Evolutionary conservation across 495 filamentous ascomycete species (phyloP), one percentile per base, ranked within the genome.

Genomic region (Aspergillus carlsbadensis): DNA sequence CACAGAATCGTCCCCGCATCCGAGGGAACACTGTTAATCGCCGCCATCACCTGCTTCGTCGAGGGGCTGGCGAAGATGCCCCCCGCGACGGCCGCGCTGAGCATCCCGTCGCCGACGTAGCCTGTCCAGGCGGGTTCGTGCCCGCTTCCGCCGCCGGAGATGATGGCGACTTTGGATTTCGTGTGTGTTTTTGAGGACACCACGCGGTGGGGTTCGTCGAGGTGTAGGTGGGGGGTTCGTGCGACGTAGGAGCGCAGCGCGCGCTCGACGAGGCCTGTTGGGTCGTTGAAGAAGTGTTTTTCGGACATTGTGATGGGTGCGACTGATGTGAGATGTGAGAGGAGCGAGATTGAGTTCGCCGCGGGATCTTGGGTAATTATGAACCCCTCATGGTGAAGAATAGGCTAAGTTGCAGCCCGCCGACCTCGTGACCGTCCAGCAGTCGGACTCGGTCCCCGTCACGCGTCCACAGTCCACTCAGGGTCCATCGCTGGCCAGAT

Each of bases 11-110:
- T 18, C 3, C 44, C 44, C 6, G 11, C 24, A 47, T 47, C 44
- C 21, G 44, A 47, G 6, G 44, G 44, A 14, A 47, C 44, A 31
- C 13, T 29, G 22, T 33, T 33, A 18, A 47, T 47, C 1, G 44
- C 44, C n/a, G 44, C 44, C 44, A 47, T 47, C 13, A 47, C 24
- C 22, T 47, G 44, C 44, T 47, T 47, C 13, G 44, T 47, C 22
- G 44, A 29, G 10, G 44, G 22, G 10, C 44, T 47, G 13, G 44
- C 44, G 33, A 47, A 47, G 10, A 47, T 33, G 13, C 18, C 44
- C 4, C 44, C 44, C 4, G 44, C 44, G 22, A 47, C 44, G 1
- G 44, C 21, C 11, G 44, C 44, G 33, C 44, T 47, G 10, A 47
- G 14, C 44, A 47, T 47, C 1, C 44, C 44, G 10, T 47, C 22